Base-by-base conservation (phyloP, 768 basidiomycete species). In the Kwoniella newhampshirensis region DNA sequence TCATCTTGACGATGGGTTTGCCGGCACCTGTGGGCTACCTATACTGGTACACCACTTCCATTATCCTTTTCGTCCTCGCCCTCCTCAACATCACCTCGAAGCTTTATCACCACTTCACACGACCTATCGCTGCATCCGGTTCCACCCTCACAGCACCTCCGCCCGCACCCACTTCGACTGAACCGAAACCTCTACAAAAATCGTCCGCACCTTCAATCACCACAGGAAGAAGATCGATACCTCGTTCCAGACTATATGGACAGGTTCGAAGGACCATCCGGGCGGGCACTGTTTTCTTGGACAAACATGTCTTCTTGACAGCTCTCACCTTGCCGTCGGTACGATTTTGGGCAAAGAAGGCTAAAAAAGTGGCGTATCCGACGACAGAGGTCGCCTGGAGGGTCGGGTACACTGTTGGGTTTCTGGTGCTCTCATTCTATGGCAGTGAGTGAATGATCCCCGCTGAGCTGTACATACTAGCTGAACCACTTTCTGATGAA, bases 11-110 rank as follows among this genome's bases (percentile, higher is more conserved):
- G 30, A 57, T 57, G 43, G 53, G 44, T 1, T 25, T 45, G 12
- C 35, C 54, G 11, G 49, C 55, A 36, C 56, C 60, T 15, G 67
- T 63, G 4, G 68, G 68, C 12, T 57, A 60, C 49, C 60, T 70
- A 37, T 70, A 66, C 53, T 70, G 68, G 68, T 70, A 64, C 44
- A 70, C 68, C 13, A 62, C 65, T 25, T 62, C 68, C 5, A 57
- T 63, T 48, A 64, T 70, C 37, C 57, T 70, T 32, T 52, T 47
- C 13, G 32, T 70, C 26, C 46, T 66, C 21, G 64, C 68, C n/a
- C n/a, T 61, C 44, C 20, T 62, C 46, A 66, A 70, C 48, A 45
- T 66, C 30, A 15, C 48, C 20, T 37, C 37, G 1, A 59, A 53
- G 50, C 23, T 68, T 6, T 53, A 57, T 26, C 23, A 45, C 11